Evolutionary conservation across 495 filamentous ascomycete species (phyloP).

Genomic region (Aspergillus sparsus): DNA sequence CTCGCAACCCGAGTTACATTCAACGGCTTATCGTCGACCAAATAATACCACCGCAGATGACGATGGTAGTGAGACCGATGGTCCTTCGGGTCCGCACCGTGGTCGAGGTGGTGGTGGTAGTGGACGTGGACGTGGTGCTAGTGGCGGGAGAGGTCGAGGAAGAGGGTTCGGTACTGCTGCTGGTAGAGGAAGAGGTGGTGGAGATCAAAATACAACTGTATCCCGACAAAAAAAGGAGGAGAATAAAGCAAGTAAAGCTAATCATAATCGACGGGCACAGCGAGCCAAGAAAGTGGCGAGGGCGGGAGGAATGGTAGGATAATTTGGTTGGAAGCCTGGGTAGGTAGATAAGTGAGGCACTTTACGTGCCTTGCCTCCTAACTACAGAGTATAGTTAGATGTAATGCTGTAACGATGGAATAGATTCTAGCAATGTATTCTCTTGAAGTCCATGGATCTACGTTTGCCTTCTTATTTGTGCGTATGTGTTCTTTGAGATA

Average conservation of each 20-base stretch:
- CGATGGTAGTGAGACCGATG: conserved; percentile 36
- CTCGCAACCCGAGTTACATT: conserved; percentile 58
- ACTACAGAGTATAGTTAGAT: no score
- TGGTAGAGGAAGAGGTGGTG: conserved; percentile 59
- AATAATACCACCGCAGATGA: conserved; percentile 34
- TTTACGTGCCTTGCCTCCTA: no score
- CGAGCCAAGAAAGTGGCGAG: conserved; percentile 77
- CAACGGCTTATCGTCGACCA: conserved; percentile 58
- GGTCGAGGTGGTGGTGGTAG: conserved; percentile 40
- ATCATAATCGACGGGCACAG: conserved; percentile 77
- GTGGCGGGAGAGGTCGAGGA: conserved; percentile 48
- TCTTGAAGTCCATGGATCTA: no score
- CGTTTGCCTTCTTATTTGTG: no score
- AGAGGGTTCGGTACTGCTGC: conserved; percentile 51
- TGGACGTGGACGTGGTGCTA: conserved; percentile 52
- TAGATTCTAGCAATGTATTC: no score
- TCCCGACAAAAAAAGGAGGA: conserved; percentile 73
- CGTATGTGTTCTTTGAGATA: no score
- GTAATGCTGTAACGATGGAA: no score
- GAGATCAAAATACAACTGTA: conserved; percentile 59
- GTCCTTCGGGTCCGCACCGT: conserved; percentile 11
- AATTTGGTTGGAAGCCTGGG: no score
- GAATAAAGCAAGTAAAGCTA: conserved; percentile 73
- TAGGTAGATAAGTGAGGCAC: no score
- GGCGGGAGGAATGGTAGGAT: conserved; percentile 44